Evolutionary conservation across 352 stramenopile species (phyloP).

Genomic region (Phytophthora meadii): DNA sequence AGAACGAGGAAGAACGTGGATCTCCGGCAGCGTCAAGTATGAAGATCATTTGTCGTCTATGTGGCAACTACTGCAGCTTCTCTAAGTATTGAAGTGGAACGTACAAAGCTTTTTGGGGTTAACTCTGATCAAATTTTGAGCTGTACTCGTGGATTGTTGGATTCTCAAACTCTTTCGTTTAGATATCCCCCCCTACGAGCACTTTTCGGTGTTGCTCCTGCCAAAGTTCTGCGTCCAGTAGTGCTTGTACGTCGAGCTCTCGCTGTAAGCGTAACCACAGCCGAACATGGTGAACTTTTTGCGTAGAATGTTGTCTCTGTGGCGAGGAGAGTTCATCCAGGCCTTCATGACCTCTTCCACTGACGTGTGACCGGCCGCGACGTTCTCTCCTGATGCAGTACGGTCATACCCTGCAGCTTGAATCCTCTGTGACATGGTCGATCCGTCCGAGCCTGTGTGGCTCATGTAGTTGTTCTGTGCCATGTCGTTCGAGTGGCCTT

Average conservation of each 20-base stretch:
- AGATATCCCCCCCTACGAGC: conserved; percentile 14
- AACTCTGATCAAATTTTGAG: too few species aligned
- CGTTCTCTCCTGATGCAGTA: conserved; percentile 61
- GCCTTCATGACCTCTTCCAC: conserved; percentile 52
- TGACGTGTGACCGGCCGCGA: conserved; percentile 49
- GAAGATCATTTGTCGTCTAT: conserved; percentile 73
- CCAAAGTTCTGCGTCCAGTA: conserved; percentile 77
- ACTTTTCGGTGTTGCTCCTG: conserved; percentile 30
- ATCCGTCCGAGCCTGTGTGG: conserved; percentile 56
- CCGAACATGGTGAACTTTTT: conserved; percentile 45
- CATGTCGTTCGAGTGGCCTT: conserved; percentile 52
- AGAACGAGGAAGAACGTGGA: conserved; percentile 11
- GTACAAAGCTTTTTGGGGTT: too few species aligned
- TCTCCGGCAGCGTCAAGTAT: conserved; percentile 10
- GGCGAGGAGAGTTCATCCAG: conserved; percentile 61
- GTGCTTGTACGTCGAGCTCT: conserved; percentile 42
- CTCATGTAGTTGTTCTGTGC: conserved; percentile 56
- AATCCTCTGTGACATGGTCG: conserved; percentile 46
- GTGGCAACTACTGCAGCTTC: conserved; percentile 83
- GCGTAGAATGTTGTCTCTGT: conserved; percentile 59
- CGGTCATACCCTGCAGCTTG: conserved; percentile 48
- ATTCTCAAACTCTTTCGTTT: too few species aligned
- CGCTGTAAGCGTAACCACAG: conserved; percentile 42
- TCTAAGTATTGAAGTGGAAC: conserved; percentile 60
- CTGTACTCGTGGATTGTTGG: too few species aligned